These are phyloP conservation scores for Cladosporium velox DNA, from an alignment of 2,329 filamentous ascomycete genomes.

Conservation along the genomic window DNA sequence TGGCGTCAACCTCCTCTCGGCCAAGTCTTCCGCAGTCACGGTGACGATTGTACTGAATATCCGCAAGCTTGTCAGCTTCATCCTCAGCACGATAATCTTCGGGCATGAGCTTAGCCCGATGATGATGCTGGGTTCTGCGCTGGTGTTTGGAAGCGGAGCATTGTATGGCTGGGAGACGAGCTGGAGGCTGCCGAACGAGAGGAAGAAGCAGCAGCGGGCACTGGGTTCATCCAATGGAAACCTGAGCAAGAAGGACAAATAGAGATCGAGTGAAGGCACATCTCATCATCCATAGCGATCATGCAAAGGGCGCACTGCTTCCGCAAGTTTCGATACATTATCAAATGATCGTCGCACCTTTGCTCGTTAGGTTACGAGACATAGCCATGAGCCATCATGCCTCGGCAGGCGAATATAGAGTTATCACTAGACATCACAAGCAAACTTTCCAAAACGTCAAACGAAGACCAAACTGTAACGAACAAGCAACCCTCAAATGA, in stretches of 20 bases:
- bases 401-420: not conserved
- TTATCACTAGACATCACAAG: not conserved
- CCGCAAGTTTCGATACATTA: not conserved
- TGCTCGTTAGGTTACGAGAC: not conserved
- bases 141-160: conserved; percentile 90
- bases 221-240: not conserved
- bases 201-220: conserved; percentile 22
- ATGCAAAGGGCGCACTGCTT: not conserved
- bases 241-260: conserved; percentile 3
- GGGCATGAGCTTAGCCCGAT: conserved; percentile 77
- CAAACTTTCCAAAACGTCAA: not conserved
- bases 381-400: not conserved
- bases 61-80: conserved; percentile 85
- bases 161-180: conserved; percentile 78
- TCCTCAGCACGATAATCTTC: conserved; percentile 92
- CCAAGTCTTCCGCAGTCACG: conserved; percentile 84
- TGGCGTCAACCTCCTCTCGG: conserved; percentile 90
- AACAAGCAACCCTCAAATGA: not conserved
- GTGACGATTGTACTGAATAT: conserved; percentile 97
- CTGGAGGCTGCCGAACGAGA: conserved; percentile 45
- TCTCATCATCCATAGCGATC: not conserved
- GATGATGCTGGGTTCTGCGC: conserved; percentile 75
- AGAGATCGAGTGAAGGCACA: not conserved
- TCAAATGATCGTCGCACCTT: not conserved
- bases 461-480: not conserved